phyloP scores from a whole-genome alignment of 257 asterid genomes.

The Scutellaria baicalensis region DNA sequence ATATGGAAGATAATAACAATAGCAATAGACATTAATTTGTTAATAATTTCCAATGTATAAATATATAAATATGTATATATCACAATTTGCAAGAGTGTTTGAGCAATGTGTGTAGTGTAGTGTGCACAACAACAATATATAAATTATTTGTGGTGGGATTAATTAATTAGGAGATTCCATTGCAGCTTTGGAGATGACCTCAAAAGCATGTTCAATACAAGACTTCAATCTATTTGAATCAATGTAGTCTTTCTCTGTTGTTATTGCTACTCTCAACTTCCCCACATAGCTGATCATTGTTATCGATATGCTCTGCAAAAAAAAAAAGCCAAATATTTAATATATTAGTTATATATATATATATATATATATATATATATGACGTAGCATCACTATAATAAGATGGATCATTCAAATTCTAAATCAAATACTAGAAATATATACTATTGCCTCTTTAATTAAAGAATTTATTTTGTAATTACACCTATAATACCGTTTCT shows the following conservation, averaged over 20 bases:
- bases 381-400: not conserved
- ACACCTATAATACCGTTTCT: too few relatives aligned
- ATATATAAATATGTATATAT: too few relatives aligned
- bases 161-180: not conserved
- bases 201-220: constrained; percentile 43
- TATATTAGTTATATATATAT: not conserved
- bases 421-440: too few relatives aligned
- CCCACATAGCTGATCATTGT: constrained; percentile 55
- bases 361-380: not conserved
- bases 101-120: too few relatives aligned
- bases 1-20: too few relatives aligned
- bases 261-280: constrained; percentile 40
- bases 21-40: too few relatives aligned
- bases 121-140: too few relatives aligned
- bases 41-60: too few relatives aligned
- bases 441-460: too few relatives aligned
- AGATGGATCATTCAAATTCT: too few relatives aligned
- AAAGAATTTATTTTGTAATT: too few relatives aligned
- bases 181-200: constrained; percentile 38
- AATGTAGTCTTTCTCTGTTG: constrained; percentile 45
- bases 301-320: constrained; percentile 43
- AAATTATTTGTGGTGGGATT: not conserved
- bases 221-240: constrained; percentile 46
- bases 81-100: too few relatives aligned
- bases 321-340: not conserved